Percentiles rank a stretch among this genome's conserved stretches.
These are phyloP conservation scores for Lunularia cruciata DNA, from an alignment of 225 moss, liverwort and hornwort genomes.

Conservation along the genomic window DNA sequence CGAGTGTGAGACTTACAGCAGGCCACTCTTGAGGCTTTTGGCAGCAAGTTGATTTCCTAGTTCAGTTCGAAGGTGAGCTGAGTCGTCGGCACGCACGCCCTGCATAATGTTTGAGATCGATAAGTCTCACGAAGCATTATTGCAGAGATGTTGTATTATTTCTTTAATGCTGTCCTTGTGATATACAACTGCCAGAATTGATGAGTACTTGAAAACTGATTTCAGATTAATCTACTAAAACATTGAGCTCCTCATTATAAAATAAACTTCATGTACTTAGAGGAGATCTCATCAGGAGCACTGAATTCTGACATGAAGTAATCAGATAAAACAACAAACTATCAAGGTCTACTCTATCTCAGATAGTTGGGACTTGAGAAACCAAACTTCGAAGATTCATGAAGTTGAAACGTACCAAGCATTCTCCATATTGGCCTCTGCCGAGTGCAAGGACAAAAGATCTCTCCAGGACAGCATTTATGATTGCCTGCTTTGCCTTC, in stretches of 20 bases:
- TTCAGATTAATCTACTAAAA: too few relatives aligned
- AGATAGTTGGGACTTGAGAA: neutral
- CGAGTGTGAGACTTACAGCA: slow-evolving; percentile 46
- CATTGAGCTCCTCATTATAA: neutral
- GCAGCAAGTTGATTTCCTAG: slow-evolving; percentile 79
- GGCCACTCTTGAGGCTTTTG: slow-evolving; percentile 61
- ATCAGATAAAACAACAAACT: neutral
- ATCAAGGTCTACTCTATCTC: neutral
- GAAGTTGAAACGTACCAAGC: slow-evolving; percentile 57
- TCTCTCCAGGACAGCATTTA: slow-evolving; percentile 50
- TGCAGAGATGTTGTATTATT: too few relatives aligned
- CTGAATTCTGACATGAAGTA: neutral
- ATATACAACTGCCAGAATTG: too few relatives aligned
- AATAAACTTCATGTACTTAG: neutral
- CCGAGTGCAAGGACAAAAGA: slow-evolving; percentile 67
- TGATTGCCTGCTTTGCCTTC: slow-evolving; percentile 58
- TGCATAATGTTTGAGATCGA: slow-evolving; percentile 13
- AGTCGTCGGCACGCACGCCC: slow-evolving; percentile 62
- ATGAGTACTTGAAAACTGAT: too few relatives aligned
- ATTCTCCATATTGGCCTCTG: slow-evolving; percentile 62
- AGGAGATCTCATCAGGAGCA: neutral
- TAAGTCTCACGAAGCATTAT: neutral
- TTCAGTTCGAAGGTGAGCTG: slow-evolving; percentile 67
- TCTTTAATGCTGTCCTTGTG: too few relatives aligned
- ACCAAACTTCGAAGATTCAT: neutral